Conservation (phyloP, 2,329 filamentous ascomycete species). For the Monosporascus sp. region DNA sequence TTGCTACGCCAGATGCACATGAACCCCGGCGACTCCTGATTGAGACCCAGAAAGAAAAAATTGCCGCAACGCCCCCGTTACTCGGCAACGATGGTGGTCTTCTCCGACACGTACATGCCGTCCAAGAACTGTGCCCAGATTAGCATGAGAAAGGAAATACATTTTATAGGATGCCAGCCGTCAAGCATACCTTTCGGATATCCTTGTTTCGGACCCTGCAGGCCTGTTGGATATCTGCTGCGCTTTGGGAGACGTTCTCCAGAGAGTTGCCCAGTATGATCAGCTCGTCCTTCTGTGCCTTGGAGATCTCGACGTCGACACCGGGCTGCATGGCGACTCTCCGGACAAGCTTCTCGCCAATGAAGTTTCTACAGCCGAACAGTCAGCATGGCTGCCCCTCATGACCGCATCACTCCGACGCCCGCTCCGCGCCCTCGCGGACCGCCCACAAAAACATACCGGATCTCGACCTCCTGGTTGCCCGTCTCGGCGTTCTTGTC, state of each 20-base stretch:
- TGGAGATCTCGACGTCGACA: constrained; percentile 85
- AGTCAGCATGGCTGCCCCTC: constrained; percentile 23
- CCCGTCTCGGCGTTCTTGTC: constrained; percentile 93
- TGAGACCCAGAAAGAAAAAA: constrained; percentile 58
- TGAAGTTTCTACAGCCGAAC: constrained; percentile 70
- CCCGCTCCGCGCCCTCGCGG: constrained; percentile 3
- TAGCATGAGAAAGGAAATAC: constrained; percentile 11
- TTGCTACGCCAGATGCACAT: constrained; percentile 57
- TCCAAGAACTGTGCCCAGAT: constrained; percentile 77
- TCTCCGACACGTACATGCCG: constrained; percentile 99
- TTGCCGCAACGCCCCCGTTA: constrained; percentile 40
- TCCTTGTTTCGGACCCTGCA: constrained; percentile 99
- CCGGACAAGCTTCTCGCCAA: constrained; percentile 99
- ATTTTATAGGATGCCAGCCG: background rate
- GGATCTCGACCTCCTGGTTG: constrained; percentile 90
- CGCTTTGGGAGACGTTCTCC: constrained; percentile 95
- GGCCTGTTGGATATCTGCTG: constrained; percentile 99
- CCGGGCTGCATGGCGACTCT: constrained; percentile 82
- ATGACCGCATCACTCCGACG: constrained; percentile 1
- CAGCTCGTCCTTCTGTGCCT: constrained; percentile 97
- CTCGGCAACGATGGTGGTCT: constrained; percentile 84
- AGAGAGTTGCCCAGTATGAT: constrained; percentile 89
- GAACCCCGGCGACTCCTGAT: constrained; percentile 56
- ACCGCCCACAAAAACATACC: constrained; percentile 51
- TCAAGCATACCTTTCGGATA: constrained; percentile 87